phyloP scores from a whole-genome alignment of 768 basidiomycete species.

The Tremella fuciformis region DNA sequence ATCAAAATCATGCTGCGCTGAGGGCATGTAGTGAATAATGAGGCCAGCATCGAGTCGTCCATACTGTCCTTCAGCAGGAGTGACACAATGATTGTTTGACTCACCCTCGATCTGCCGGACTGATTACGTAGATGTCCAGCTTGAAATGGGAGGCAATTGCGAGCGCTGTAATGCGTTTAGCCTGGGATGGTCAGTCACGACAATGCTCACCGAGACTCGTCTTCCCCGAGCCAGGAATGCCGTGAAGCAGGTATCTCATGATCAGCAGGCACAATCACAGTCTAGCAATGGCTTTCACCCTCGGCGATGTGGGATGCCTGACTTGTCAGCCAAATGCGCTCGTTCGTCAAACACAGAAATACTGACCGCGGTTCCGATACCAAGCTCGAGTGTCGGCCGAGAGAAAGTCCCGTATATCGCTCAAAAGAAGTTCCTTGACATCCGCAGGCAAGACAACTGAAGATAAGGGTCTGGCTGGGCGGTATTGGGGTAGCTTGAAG shows the following conservation, averaged over 20 bases:
- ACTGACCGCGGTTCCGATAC: slow-evolving; percentile 45
- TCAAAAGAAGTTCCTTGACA: slow-evolving; percentile 36
- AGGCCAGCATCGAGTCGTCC: slow-evolving; percentile 74
- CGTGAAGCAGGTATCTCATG: slow-evolving; percentile 31
- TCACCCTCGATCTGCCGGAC: slow-evolving; percentile 11
- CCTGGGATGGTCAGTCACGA: background rate
- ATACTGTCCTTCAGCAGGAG: slow-evolving; percentile 24
- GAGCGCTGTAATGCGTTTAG: slow-evolving; percentile 52
- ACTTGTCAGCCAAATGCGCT: no score
- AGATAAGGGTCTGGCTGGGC: slow-evolving; percentile 37
- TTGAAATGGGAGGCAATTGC: slow-evolving; percentile 82
- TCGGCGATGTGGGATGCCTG: slow-evolving; percentile 49
- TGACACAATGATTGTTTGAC: no score
- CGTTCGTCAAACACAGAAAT: background rate
- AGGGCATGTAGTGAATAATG: slow-evolving; percentile 81
- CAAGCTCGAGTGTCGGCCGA: slow-evolving; percentile 30
- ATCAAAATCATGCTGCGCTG: slow-evolving; percentile 79
- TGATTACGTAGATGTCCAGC: slow-evolving; percentile 85
- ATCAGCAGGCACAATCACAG: no score
- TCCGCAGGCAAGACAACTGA: slow-evolving; percentile 40
- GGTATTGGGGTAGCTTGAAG: background rate
- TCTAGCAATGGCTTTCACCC: slow-evolving; percentile 11
- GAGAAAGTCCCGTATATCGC: slow-evolving; percentile 41
- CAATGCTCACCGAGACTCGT: slow-evolving; percentile 21
- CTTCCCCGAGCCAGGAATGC: slow-evolving; percentile 37